Evolutionary conservation across 192 early-diverging fungal genomes (phyloP).

Genomic region (Coemansia sp.): DNA sequence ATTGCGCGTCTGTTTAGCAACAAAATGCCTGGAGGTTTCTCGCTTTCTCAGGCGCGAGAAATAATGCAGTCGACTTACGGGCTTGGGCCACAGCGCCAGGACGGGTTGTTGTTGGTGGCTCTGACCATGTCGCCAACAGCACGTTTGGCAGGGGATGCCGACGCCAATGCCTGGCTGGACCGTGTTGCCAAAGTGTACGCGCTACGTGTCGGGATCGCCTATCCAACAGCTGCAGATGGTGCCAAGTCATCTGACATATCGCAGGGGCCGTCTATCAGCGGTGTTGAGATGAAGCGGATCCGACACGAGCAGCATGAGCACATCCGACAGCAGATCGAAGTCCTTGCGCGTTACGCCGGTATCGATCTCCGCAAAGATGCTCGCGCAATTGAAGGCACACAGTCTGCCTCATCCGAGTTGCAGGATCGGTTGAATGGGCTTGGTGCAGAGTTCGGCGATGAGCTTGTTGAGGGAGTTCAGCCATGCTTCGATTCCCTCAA

Average conservation of each 20-base stretch:
- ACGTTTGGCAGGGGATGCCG: conserved; percentile 70
- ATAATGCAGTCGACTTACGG: conserved; percentile 72
- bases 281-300: conserved; percentile 78
- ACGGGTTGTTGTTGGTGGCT: conserved; percentile 72
- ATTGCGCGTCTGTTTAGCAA: conserved; percentile 75
- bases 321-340: conserved; percentile 77
- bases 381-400: conserved; percentile 63
- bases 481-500: conserved; percentile 78
- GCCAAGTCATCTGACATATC: conserved; percentile 54
- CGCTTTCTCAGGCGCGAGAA: conserved; percentile 68
- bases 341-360: conserved; percentile 77
- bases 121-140: conserved; percentile 77
- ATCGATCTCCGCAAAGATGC: conserved; percentile 68
- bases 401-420: conserved; percentile 56
- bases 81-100: conserved; percentile 71
- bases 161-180: conserved; percentile 85
- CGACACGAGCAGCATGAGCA: conserved; percentile 70
- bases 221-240: conserved; percentile 50
- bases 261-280: conserved; percentile 70
- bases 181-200: conserved; percentile 70
- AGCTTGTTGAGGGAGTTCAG: conserved; percentile 69
- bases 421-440: conserved; percentile 77
- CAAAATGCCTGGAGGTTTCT: conserved; percentile 94
- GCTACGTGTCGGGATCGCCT: conserved; percentile 68
- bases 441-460: conserved; percentile 79